A percentile compares a stretch with the other conserved stretches of the same genome.
These are phyloP conservation scores for Hirschfeldia incana DNA, from an alignment of 345 rosid species.

Conservation along the genomic window DNA sequence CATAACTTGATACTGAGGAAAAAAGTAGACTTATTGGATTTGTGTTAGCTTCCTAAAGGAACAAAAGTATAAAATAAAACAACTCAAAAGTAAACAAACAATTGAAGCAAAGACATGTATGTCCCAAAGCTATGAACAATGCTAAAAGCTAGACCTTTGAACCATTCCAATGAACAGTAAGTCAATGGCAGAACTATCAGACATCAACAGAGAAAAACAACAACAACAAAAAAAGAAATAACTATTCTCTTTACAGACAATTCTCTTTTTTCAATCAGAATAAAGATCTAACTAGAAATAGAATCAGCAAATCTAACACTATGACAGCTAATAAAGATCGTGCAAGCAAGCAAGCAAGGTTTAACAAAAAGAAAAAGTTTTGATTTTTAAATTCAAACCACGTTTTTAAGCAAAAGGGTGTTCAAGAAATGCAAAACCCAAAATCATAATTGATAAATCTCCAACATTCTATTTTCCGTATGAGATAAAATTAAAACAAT, in stretches of 20 bases:
- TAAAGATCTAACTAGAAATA: constrained; percentile 22
- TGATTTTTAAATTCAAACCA: neutral
- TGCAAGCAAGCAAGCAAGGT: constrained; percentile 12
- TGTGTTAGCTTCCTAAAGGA: constrained; percentile 19
- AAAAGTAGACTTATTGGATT: neutral
- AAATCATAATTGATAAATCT: neutral
- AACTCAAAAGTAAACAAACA: constrained; percentile 9
- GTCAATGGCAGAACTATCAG: constrained; percentile 32
- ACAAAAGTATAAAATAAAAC: constrained; percentile 4
- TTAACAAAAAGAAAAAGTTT: neutral
- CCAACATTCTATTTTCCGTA: no score
- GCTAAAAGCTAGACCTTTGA: constrained; percentile 28
- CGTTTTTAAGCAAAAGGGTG: neutral
- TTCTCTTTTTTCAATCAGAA: neutral
- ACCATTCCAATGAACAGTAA: constrained; percentile 23
- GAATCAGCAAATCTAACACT: constrained; percentile 7
- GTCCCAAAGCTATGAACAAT: constrained; percentile 31
- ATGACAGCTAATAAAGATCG: constrained; percentile 15
- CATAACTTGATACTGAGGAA: neutral
- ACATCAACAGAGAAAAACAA: constrained; percentile 19
- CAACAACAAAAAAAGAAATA: neutral
- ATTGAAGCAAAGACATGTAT: constrained; percentile 13
- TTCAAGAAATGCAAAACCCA: constrained; percentile 9
- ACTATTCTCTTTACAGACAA: neutral
- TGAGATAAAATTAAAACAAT: neutral